Evolutionary conservation across 2,329 filamentous ascomycete genomes (phyloP).

Genomic region (Leptodontidium sp.): DNA sequence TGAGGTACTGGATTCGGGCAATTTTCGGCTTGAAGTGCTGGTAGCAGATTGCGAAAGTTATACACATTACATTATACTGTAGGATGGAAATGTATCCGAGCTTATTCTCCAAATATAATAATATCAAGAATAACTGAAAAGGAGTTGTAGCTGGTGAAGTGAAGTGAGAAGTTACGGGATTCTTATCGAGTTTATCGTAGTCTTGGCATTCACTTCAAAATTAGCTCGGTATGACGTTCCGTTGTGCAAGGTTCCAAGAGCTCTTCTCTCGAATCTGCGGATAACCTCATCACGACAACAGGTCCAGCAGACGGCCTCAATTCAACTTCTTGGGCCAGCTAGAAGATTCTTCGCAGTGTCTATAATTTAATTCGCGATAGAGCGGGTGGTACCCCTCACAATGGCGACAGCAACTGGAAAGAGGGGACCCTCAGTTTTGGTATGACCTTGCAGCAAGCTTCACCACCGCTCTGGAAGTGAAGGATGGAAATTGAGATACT

Average conservation of each 20-base stretch:
- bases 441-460: constrained; percentile 47
- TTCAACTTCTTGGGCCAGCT: background rate
- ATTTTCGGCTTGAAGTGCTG: too few species aligned
- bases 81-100: too few species aligned
- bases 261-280: constrained; percentile 4
- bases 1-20: too few species aligned
- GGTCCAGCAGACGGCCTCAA: constrained; percentile 3
- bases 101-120: too few species aligned
- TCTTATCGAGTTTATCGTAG: constrained; percentile 9
- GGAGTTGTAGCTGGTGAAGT: background rate
- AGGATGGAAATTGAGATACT: constrained; percentile 19
- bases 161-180: background rate
- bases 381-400: background rate
- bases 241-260: constrained; percentile 3
- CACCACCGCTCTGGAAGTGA: background rate
- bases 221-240: constrained; percentile 19
- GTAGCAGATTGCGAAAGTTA: too few species aligned
- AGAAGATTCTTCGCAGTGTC: background rate
- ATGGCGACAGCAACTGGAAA: constrained; percentile 51
- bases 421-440: constrained; percentile 68
- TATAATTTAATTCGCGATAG: background rate
- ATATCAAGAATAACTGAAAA: too few species aligned
- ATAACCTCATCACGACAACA: constrained; percentile 4
- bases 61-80: too few species aligned
- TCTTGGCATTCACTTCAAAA: constrained; percentile 5